Conservation (phyloP, 225 moss, liverwort and hornwort species). For the Sphagnum tenellum region DNA sequence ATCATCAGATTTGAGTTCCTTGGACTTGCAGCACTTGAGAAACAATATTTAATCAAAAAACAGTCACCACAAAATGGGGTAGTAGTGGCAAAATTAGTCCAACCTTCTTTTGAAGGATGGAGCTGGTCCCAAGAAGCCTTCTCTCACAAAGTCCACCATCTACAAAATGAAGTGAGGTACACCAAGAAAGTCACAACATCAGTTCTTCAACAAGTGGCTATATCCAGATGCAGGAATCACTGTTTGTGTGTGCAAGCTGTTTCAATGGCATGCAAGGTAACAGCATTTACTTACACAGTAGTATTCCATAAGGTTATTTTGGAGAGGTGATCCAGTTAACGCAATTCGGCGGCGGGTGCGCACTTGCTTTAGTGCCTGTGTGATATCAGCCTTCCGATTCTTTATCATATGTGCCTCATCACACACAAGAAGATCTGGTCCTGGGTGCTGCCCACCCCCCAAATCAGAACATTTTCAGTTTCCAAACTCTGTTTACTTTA, state of each 20-base stretch:
- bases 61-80: too few species aligned
- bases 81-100: not conserved
- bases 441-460: slow-evolving; percentile 62
- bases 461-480: too few species aligned
- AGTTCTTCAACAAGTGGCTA: not conserved
- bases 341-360: slow-evolving; percentile 92
- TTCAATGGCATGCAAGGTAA: not conserved
- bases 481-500: too few species aligned
- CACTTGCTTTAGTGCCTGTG: slow-evolving; percentile 82
- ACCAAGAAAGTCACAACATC: not conserved
- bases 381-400: slow-evolving; percentile 87
- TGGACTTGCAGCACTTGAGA: too few species aligned
- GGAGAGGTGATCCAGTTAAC: slow-evolving; percentile 89
- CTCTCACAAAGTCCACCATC: slow-evolving; percentile 99
- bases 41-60: too few species aligned
- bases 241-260: not conserved
- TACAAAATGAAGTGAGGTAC: slow-evolving; percentile 21
- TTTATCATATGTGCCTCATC: slow-evolving; percentile 99
- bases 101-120: slow-evolving; percentile 82
- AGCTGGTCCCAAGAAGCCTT: slow-evolving; percentile 70
- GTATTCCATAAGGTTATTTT: slow-evolving; percentile 97
- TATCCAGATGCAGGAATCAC: too few species aligned
- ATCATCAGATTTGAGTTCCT: too few species aligned
- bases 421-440: slow-evolving; percentile 93
- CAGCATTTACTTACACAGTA: slow-evolving; percentile 69